Percentiles rank a stretch among this genome's conserved stretches.
Evolutionary conservation across 305 asterid genomes (phyloP).

Genomic region (Rubia tinctorum): DNA sequence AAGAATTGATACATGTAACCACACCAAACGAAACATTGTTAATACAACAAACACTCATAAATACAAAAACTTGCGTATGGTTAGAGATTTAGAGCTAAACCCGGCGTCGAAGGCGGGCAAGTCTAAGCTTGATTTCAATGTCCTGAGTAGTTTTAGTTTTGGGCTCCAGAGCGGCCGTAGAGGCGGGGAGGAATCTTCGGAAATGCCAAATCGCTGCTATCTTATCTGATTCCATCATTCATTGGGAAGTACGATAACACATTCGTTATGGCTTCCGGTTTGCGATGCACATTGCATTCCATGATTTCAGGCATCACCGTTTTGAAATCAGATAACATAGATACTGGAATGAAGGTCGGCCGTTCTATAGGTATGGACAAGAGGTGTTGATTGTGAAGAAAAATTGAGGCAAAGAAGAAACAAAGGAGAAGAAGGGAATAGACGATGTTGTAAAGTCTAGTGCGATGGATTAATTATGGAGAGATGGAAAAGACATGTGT

Average conservation of each 20-base stretch:
- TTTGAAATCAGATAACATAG: no score
- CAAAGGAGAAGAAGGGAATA: no score
- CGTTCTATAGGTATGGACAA: no score
- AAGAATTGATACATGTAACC: conserved; percentile 56
- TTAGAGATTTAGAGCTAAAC: neutral
- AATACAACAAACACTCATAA: neutral
- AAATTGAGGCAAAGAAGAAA: no score
- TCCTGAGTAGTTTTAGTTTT: conserved; percentile 3
- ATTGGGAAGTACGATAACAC: conserved; percentile 6
- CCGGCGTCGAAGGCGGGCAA: conserved; percentile 10
- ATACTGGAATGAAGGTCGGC: no score
- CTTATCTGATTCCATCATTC: neutral
- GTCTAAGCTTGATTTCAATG: conserved; percentile 11
- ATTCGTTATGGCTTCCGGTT: neutral
- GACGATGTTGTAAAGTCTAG: no score
- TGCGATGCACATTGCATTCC: conserved; percentile 2
- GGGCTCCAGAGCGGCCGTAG: conserved; percentile 7
- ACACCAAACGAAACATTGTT: neutral
- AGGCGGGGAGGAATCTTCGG: conserved; percentile 2
- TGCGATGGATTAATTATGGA: no score
- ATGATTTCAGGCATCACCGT: neutral
- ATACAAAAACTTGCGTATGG: neutral
- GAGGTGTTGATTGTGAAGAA: no score
- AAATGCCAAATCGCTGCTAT: neutral
- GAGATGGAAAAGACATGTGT: no score